Base-by-base conservation (phyloP, 2,329 filamentous ascomycete genomes). In the Microsporum audouinii region DNA sequence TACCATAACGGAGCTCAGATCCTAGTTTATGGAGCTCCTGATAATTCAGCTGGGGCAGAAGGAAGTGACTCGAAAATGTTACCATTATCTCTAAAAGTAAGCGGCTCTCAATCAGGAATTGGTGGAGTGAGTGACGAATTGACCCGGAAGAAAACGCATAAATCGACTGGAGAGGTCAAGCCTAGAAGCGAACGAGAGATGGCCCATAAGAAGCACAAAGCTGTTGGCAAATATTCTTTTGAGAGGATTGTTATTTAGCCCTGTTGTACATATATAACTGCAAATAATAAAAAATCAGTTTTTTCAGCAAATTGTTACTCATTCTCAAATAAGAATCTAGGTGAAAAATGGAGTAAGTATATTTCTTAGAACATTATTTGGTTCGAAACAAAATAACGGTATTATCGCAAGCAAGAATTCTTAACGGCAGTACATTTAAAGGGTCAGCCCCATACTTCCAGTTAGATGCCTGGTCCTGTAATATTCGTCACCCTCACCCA, bases 221-320 rank as follows among this genome's bases (percentile, higher is more conserved):
- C 86, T 71, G 87, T 91, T 64, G 88, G 88, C 61, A 84, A 86
- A 66, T 96, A 96, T 76, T 89, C 88, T 55, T 81, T 92, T 66
- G 90, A 96, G 76, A 84, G 84, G 74, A 85, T 95, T 67, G 74
- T 81, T 59, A 77, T 90, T 68, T 89, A 80, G 58, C 12, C 3
- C 17, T 41, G 27, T 27, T 33, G 29, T n/a, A 53, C 49, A 47
- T 17, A 12, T 47, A 43, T n/a, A 6, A 43, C 39, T 43, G 7
- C 39, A 43, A 6, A 43, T 5, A 43, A n/a, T 43, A 43, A 2
- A 43, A 17, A 43, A 43, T 43, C 39, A 43, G 4, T 43, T 14
- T 12, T 43, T 43, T 36, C 14, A 5, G n/a, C 39, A 43, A 47
- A 27, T 47, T 47, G 43, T 6, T 27, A 47, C 12, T 41, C 7